phyloP scores from a whole-genome alignment of 352 stramenopile genomes.

The Pythium sukuiense region DNA sequence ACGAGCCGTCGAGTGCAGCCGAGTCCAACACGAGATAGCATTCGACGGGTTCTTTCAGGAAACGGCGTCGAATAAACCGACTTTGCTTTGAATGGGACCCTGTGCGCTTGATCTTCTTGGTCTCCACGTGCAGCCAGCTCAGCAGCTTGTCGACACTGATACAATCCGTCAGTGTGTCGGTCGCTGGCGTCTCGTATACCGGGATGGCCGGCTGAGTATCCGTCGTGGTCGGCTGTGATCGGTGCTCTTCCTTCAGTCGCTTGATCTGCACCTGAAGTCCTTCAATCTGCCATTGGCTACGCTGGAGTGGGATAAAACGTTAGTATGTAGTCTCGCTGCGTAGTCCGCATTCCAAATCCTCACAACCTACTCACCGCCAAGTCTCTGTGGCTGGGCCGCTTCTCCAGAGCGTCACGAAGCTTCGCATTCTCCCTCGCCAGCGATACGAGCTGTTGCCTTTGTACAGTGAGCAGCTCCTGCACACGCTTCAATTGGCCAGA shows the following conservation, averaged over 20 bases:
- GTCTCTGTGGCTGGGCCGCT: constrained; percentile 21
- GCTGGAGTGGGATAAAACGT: background rate
- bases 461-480: constrained; percentile 16
- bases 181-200: constrained; percentile 17
- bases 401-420: constrained; percentile 28
- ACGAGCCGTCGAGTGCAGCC: constrained; percentile 1
- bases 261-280: constrained; percentile 13
- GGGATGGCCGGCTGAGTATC: background rate
- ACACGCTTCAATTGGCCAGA: constrained; percentile 5
- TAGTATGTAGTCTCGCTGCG: too few relatives aligned
- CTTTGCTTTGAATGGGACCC: constrained; percentile 6
- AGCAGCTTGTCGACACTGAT: constrained; percentile 37
- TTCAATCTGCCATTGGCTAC: constrained; percentile 26
- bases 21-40: constrained; percentile 34
- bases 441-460: constrained; percentile 16
- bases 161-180: constrained; percentile 25
- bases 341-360: too few relatives aligned
- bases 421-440: constrained; percentile 30
- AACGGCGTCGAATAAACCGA: constrained; percentile 12
- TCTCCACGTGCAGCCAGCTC: constrained; percentile 34
- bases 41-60: constrained; percentile 28
- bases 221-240: background rate
- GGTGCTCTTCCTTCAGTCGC: constrained; percentile 11
- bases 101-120: constrained; percentile 8
- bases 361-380: constrained; percentile 20